Evolutionary conservation across 2,329 filamentous ascomycete species (phyloP).

Genomic region (Kalmusia sp.): DNA sequence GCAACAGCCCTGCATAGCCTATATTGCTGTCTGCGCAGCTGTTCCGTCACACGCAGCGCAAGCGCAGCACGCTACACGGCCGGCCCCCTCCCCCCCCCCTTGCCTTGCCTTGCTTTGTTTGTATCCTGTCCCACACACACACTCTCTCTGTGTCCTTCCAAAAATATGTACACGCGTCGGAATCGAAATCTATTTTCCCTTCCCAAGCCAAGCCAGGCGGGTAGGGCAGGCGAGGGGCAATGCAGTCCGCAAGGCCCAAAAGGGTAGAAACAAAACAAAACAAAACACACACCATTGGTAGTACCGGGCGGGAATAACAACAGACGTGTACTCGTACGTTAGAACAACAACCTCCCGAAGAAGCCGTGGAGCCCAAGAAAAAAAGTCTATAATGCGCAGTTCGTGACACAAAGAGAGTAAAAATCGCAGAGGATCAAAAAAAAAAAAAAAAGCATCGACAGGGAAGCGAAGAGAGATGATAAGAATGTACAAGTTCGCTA

Average conservation of each 20-base stretch:
- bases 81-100: slow-evolving; percentile 4
- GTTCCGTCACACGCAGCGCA: no score
- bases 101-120: slow-evolving; percentile 3
- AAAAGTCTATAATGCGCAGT: slow-evolving; percentile 3
- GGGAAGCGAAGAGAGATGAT: slow-evolving; percentile 1
- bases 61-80: no score
- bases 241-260: neutral
- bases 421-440: no score
- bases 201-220: neutral
- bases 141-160: slow-evolving; percentile 10
- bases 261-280: no score
- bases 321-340: neutral
- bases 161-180: slow-evolving; percentile 21
- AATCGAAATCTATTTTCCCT: neutral
- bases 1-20: slow-evolving; percentile 20
- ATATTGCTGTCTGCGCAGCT: slow-evolving; percentile 16
- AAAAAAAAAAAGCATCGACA: neutral
- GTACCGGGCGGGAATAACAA: neutral
- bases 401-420: neutral
- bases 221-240: neutral
- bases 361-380: neutral
- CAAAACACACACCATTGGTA: no score
- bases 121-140: no score
- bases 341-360: neutral
- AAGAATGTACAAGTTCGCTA: slow-evolving; percentile 10